Evolutionary conservation across 2,329 filamentous ascomycete genomes (phyloP), one percentile per base, ranked within the genome.

Genomic region (Cladophialophora yegresii): DNA sequence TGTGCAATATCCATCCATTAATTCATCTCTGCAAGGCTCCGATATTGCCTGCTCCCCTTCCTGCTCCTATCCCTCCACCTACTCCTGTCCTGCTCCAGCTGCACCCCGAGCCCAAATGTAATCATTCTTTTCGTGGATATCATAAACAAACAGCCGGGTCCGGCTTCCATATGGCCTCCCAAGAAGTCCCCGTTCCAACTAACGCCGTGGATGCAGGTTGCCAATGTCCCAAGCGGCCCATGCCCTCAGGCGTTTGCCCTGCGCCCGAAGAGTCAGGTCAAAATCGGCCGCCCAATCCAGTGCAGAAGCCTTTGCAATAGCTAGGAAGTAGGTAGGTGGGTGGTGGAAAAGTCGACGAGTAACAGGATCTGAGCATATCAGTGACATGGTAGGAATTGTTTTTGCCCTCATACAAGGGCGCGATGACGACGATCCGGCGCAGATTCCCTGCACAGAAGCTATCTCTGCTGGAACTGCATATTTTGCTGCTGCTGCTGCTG

Each of bases 401-500:
- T n/a, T n/a, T n/a, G 36, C 36, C 5, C 36, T 43, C 13, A 43
- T 43, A 43, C 36, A n/a, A 43, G 13, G 36, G 36, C 8, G 36
- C 36, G n/a, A 8, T 43, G 7, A 8, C 36, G 36, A 20, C 36
- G 36, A n/a, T 16, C 47, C 1, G 22, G 23, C 5, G 47, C 47
- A 50, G 20, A 26, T 16, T 16, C 47, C 47, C 3, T 26, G 20
- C 47, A 28, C 8, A 50, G 32, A 32, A 36, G 10, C 49, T 54
- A 67, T 60, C 65, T 60, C 47, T 67, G 66, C 61, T 70, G 69
- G 51, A 63, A 65, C 45, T 69, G 67, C 63, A 64, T 67, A 33
- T 60, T 54, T 61, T 65, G 66, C 58, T 66, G 64, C 40, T 64
- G 60, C 56, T 67, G 59, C 33, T 43, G 36, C 16, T 43, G 36